A percentile compares a stretch with the other conserved stretches of the same genome.
phyloP scores from a whole-genome alignment of 2,329 filamentous ascomycete species.

The Parastagonospora nodorum region DNA sequence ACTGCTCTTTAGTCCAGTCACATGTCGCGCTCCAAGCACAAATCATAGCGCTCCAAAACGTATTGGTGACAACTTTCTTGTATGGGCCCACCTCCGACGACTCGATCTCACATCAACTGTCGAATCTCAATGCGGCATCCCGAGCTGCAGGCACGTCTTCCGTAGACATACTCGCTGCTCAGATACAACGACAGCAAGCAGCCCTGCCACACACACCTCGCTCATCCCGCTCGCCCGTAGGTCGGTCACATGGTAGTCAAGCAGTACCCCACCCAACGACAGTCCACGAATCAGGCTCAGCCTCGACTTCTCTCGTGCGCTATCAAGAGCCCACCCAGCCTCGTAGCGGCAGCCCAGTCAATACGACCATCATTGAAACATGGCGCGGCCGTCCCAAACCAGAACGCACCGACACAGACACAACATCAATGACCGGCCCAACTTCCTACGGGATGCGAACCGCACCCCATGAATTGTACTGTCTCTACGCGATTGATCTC shows the following conservation, averaged over 20 bases:
- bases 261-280: constrained; percentile 18
- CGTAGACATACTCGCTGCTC: constrained; percentile 35
- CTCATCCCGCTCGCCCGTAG: constrained; percentile 18
- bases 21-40: constrained; percentile 41
- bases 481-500: constrained; percentile 39
- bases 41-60: constrained; percentile 42
- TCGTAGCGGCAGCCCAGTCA: constrained; percentile 25
- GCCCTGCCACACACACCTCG: constrained; percentile 17
- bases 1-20: constrained; percentile 27
- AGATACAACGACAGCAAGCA: constrained; percentile 31
- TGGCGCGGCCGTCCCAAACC: constrained; percentile 22
- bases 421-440: constrained; percentile 28
- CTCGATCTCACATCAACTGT: constrained; percentile 39
- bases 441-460: constrained; percentile 26
- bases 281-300: constrained; percentile 12
- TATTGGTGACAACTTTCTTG: constrained; percentile 39
- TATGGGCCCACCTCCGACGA: constrained; percentile 42
- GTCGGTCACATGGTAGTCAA: constrained; percentile 10
- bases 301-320: constrained; percentile 32
- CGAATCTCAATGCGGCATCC: constrained; percentile 36
- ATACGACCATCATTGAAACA: constrained; percentile 29
- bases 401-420: constrained; percentile 24
- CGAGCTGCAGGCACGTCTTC: constrained; percentile 31
- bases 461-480: constrained; percentile 29
- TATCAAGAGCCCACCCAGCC: constrained; percentile 17